A percentile compares a stretch with the other conserved stretches of the same genome.
Conservation (phyloP, 1,284 basidiomycete genomes). For the Boletus chippewaensis region DNA sequence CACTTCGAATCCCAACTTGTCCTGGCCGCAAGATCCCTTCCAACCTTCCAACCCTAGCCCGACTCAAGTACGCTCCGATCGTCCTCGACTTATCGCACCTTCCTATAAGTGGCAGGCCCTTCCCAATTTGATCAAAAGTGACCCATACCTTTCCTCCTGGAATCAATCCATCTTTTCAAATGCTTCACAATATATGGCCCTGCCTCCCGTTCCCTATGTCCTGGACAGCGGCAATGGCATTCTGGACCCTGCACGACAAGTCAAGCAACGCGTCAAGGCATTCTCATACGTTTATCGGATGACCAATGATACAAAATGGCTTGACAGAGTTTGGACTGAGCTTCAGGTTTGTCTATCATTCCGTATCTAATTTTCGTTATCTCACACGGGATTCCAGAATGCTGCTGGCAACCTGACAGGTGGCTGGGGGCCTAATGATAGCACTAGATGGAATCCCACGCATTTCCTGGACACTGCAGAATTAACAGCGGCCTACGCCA, state of each 20-base stretch:
- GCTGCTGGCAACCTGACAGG: conserved; percentile 59
- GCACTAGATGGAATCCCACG: conserved; percentile 69
- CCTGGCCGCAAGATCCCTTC: conserved; percentile 77
- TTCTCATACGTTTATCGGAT: conserved; percentile 89
- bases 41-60: conserved; percentile 54
- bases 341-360: conserved; percentile 52
- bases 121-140: conserved; percentile 69
- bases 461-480: conserved; percentile 97
- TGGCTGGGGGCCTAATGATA: conserved; percentile 54
- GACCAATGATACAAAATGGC: conserved; percentile 86
- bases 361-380: background rate
- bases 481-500: conserved; percentile 78
- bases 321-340: conserved; percentile 80
- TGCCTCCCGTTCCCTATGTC: conserved; percentile 64
- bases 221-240: conserved; percentile 88
- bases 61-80: conserved; percentile 63
- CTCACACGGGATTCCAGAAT: conserved; percentile 45
- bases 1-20: conserved; percentile 41
- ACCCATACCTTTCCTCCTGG: conserved; percentile 87
- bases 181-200: conserved; percentile 64
- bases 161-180: conserved; percentile 90
- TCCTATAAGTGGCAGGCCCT: conserved; percentile 89
- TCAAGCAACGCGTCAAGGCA: conserved; percentile 89
- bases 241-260: conserved; percentile 83
- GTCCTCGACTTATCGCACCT: conserved; percentile 90